Evolutionary conservation across 2,329 filamentous ascomycete genomes (phyloP), one percentile per base, ranked within the genome.

Genomic region (Pseudocercospora vitis): DNA sequence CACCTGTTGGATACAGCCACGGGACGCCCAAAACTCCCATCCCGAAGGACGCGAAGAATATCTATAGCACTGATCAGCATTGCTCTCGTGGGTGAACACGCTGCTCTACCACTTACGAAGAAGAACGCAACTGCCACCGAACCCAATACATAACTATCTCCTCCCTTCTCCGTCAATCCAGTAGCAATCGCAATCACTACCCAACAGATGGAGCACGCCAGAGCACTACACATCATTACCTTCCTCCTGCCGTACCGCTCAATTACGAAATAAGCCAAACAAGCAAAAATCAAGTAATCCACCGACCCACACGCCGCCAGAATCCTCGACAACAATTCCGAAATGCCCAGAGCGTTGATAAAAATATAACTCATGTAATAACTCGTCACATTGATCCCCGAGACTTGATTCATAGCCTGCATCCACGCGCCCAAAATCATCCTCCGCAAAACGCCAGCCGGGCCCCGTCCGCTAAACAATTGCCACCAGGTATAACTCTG

Each of bases 271-370:
- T 69, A 78, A 39, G 64, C 73, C 7, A 78, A 59, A 65, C 73
- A 73, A 2, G 76, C 78, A 8, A 76, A 76, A 48, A 66, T 56
- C 59, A 79, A 77, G 60, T 79, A 79, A 57, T 77, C 75, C 1
- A 76, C 78, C 28, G 75, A 76, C 46, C 77, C 78, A 60, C 73
- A 75, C 7, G 76, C 77, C n/a, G 77, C 75, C n/a, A 80, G 65
- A 31, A 79, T 71, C 7, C 76, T 71, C 19, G 48, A 71, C 51
- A 81, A 76, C 28, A 74, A 73, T 3, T 65, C 57, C 16, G 65
- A 71, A 68, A 82, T 78, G 49, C 79, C 78, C 0, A 83, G 72
- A 16, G 74, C 73, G 24, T 74, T 74, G 50, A 77, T 71, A 51
- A 79, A 78, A 52, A 81, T 80, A 40, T 77, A 75, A 5, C 75